Conservation (phyloP, 495 filamentous ascomycete species). For the Penicillium longicatenatum region DNA sequence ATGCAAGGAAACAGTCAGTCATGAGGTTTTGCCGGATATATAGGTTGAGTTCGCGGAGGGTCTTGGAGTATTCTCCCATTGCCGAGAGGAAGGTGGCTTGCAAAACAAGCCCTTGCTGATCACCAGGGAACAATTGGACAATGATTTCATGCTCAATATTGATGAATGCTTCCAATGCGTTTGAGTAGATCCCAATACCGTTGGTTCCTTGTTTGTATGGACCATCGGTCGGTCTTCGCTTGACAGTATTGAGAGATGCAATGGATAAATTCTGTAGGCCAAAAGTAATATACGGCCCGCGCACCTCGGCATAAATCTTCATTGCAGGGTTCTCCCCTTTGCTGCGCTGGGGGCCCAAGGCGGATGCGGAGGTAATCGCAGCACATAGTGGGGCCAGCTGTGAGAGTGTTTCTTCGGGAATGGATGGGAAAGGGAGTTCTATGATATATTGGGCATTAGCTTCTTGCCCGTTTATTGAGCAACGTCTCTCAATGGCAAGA, state of each 20-base stretch:
- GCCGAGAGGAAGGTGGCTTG: slow-evolving; percentile 74
- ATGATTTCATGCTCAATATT: slow-evolving; percentile 87
- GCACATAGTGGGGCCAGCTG: slow-evolving; percentile 59
- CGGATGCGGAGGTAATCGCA: slow-evolving; percentile 56
- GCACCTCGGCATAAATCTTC: slow-evolving; percentile 79
- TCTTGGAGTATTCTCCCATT: slow-evolving; percentile 80
- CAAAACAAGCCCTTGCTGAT: slow-evolving; percentile 78
- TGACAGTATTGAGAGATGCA: slow-evolving; percentile 85
- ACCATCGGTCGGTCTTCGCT: slow-evolving; percentile 74
- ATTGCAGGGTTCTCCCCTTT: slow-evolving; percentile 61
- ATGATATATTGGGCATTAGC: background rate
- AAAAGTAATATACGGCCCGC: slow-evolving; percentile 79
- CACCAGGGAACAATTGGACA: slow-evolving; percentile 75
- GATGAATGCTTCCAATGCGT: slow-evolving; percentile 83
- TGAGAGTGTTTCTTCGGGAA: slow-evolving; percentile 58
- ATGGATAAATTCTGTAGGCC: slow-evolving; percentile 82
- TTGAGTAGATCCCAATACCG: slow-evolving; percentile 87
- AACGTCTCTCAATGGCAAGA: background rate
- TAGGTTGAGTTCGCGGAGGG: slow-evolving; percentile 82
- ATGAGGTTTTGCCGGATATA: slow-evolving; percentile 84
- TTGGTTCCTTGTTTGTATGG: slow-evolving; percentile 90
- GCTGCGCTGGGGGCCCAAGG: slow-evolving; percentile 47
- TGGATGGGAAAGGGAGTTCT: slow-evolving; percentile 69
- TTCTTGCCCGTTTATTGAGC: background rate
- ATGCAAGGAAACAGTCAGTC: slow-evolving; percentile 95